phyloP scores from a whole-genome alignment of 2,329 filamentous ascomycete genomes.

The Pseudogymnoascus sp. region DNA sequence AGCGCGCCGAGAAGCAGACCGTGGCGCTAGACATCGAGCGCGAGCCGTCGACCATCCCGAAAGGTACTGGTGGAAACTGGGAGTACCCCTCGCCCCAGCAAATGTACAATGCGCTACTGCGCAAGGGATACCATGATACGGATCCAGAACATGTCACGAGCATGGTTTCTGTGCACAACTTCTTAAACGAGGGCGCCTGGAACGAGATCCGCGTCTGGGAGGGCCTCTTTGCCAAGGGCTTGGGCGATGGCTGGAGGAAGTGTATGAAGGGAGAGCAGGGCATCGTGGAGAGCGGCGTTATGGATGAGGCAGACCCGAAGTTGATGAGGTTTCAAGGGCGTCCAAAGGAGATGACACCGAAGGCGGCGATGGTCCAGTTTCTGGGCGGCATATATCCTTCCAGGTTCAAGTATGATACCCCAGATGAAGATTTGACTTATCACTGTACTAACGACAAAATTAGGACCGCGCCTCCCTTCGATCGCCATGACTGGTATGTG shows the following conservation, averaged over 20 bases:
- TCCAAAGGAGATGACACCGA: constrained; percentile 83
- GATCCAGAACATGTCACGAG: constrained; percentile 86
- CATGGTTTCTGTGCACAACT: constrained; percentile 98
- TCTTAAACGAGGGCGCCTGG: constrained; percentile 96
- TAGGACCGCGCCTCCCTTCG: constrained; percentile 79
- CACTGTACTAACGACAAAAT: constrained; percentile 13
- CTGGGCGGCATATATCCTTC: constrained; percentile 71
- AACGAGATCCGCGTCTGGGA: constrained; percentile 93
- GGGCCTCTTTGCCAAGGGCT: constrained; percentile 66
- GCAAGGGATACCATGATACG: constrained; percentile 93
- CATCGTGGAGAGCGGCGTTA: constrained; percentile 33
- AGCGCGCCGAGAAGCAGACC: constrained; percentile 63
- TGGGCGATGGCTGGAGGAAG: constrained; percentile 62
- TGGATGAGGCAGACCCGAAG: constrained; percentile 52
- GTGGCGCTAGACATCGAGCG: constrained; percentile 68
- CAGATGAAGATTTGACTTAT: neutral
- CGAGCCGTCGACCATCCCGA: constrained; percentile 85
- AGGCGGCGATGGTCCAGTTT: constrained; percentile 75
- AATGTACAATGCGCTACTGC: constrained; percentile 97
- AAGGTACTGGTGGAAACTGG: constrained; percentile 75
- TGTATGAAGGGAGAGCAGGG: constrained; percentile 68
- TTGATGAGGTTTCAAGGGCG: constrained; percentile 82
- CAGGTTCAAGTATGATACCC: constrained; percentile 58
- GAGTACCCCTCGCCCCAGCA: constrained; percentile 98
- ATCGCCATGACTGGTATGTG: constrained; percentile 96